Conservation (phyloP, 345 rosid genomes). For the Citrus hindsii region DNA sequence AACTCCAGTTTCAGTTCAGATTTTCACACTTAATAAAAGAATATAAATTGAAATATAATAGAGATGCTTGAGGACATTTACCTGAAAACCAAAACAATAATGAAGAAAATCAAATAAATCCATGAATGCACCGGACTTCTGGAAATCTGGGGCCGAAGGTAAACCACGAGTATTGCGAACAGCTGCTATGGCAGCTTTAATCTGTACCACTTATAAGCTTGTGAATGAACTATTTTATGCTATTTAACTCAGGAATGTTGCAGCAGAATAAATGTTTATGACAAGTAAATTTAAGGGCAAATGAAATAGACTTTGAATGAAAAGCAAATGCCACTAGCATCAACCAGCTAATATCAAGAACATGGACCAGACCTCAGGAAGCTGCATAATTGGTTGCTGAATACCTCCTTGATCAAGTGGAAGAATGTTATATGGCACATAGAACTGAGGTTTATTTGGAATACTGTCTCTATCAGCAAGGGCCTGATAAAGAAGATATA, state of each 20-base stretch:
- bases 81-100: slow-evolving; percentile 87
- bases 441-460: slow-evolving; percentile 52
- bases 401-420: slow-evolving; percentile 81
- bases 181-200: slow-evolving; percentile 74
- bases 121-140: slow-evolving; percentile 39
- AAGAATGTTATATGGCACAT: slow-evolving; percentile 86
- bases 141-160: slow-evolving; percentile 52
- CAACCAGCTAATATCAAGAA: slow-evolving; percentile 11
- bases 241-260: slow-evolving; percentile 2
- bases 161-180: slow-evolving; percentile 58
- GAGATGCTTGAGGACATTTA: slow-evolving; percentile 22
- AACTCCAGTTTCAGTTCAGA: neutral
- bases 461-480: slow-evolving; percentile 51
- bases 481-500: slow-evolving; percentile 47
- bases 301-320: neutral
- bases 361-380: slow-evolving; percentile 66
- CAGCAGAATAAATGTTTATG: slow-evolving; percentile 6
- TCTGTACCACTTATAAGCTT: slow-evolving; percentile 43
- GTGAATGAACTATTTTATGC: slow-evolving; percentile 18
- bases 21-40: neutral
- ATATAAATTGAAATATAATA: neutral
- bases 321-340: neutral
- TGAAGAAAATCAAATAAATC: slow-evolving; percentile 85
- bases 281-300: neutral
- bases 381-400: slow-evolving; percentile 81